Percentiles rank a stretch among this genome's conserved stretches.
Evolutionary conservation across 805 yeast genomes (phyloP).

Genomic region (Kluyveromyces siamensis): DNA sequence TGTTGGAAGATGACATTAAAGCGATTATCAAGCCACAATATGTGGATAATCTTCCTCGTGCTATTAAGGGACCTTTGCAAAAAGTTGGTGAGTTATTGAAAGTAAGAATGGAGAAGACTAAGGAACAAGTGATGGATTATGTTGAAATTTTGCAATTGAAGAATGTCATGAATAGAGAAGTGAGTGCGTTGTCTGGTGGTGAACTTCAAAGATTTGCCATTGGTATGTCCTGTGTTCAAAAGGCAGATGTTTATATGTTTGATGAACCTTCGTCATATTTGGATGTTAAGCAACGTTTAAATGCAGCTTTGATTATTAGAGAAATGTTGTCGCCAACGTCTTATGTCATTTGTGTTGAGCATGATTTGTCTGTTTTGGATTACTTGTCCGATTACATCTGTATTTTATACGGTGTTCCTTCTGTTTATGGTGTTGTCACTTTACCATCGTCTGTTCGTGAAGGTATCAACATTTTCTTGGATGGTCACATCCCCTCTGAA

Average conservation of each 20-base stretch:
- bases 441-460: constrained; percentile 95
- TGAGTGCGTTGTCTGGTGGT: constrained; percentile 90
- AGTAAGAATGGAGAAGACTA: constrained; percentile 61
- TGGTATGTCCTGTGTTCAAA: constrained; percentile 93
- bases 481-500: constrained; percentile 96
- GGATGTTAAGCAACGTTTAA: constrained; percentile 97
- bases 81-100: constrained; percentile 80
- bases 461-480: constrained; percentile 97
- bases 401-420: constrained; percentile 95
- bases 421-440: constrained; percentile 97
- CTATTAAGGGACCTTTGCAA: constrained; percentile 81
- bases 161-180: constrained; percentile 77
- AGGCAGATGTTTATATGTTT: constrained; percentile 95
- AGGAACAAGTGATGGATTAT: constrained; percentile 54
- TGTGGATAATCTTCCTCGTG: constrained; percentile 95
- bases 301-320: constrained; percentile 93
- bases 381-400: constrained; percentile 94
- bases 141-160: constrained; percentile 65
- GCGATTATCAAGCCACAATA: constrained; percentile 99
- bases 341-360: constrained; percentile 96
- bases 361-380: constrained; percentile 95
- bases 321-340: constrained; percentile 65
- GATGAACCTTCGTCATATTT: constrained; percentile 98
- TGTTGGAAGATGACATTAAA: constrained; percentile 86
- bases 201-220: constrained; percentile 97